phyloP scores from a whole-genome alignment of 2,329 filamentous ascomycete genomes.

The Aspergillus aculeatus region DNA sequence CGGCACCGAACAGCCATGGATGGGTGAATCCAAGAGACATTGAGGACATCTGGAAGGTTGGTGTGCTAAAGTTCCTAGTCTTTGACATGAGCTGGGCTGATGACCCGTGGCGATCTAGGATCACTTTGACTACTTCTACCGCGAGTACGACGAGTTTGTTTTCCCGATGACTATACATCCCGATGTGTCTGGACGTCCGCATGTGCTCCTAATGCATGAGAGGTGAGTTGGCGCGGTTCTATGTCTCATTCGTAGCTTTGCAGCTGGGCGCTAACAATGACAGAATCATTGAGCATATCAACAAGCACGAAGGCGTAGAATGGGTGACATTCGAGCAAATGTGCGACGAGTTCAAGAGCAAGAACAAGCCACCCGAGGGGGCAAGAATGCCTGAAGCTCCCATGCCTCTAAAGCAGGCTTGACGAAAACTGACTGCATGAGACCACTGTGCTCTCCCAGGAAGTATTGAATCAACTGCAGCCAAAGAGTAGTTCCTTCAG shows the following conservation, averaged over 20 bases:
- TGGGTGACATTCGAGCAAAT: conserved; percentile 64
- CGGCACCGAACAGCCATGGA: conserved; percentile 52
- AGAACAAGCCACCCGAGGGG: conserved; percentile 25
- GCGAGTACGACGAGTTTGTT: conserved; percentile 73
- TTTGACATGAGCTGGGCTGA: conserved; percentile 51
- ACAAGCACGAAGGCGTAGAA: conserved; percentile 54
- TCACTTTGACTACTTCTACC: conserved; percentile 67
- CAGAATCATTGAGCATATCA: conserved; percentile 67
- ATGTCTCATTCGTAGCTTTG: not conserved
- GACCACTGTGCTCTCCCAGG: not conserved
- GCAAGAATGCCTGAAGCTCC: conserved; percentile 27
- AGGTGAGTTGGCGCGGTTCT: conserved; percentile 45
- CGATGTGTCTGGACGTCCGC: conserved; percentile 68
- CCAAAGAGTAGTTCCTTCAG: not conserved
- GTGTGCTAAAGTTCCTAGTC: not conserved
- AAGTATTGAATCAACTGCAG: not conserved
- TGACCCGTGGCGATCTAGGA: conserved; percentile 50
- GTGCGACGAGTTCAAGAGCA: conserved; percentile 66
- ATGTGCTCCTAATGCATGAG: conserved; percentile 72
- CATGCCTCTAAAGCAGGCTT: conserved; percentile 7
- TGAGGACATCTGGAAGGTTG: conserved; percentile 56
- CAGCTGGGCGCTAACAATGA: conserved; percentile 3
- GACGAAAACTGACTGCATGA: not conserved
- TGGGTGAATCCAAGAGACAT: conserved; percentile 60
- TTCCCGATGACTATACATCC: conserved; percentile 78